Evolutionary conservation across 148 eudicot species (phyloP).

Genomic region (Agrostemma githago): DNA sequence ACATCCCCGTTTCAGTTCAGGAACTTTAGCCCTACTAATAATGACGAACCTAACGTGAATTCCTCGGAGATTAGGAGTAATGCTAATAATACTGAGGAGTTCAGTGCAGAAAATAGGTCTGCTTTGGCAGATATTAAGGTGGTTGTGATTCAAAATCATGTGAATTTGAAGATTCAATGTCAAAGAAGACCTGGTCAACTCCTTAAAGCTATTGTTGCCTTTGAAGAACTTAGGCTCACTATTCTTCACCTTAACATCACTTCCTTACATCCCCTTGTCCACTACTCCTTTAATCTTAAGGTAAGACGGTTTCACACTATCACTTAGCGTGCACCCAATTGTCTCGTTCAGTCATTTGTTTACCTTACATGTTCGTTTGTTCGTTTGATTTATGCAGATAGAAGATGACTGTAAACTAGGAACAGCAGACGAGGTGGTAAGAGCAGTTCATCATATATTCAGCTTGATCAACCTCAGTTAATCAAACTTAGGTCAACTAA

Average conservation of each 20-base stretch:
- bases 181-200: constrained; percentile 43
- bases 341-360: too few species aligned
- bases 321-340: too few species aligned
- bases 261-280: constrained; percentile 33
- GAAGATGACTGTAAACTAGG: constrained; percentile 49
- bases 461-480: constrained; percentile 32
- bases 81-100: constrained; percentile 22
- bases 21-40: constrained; percentile 13
- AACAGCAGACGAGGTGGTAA: constrained; percentile 46
- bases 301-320: not conserved
- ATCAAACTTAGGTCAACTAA: constrained; percentile 14
- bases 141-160: constrained; percentile 51
- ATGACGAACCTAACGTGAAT: constrained; percentile 17
- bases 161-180: constrained; percentile 42
- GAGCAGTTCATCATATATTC: constrained; percentile 47
- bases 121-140: constrained; percentile 34
- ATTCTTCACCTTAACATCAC: constrained; percentile 54
- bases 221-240: constrained; percentile 46
- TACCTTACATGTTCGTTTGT: too few species aligned
- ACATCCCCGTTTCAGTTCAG: constrained; percentile 20
- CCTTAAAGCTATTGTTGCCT: constrained; percentile 38
- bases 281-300: constrained; percentile 57
- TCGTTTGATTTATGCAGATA: constrained; percentile 31
- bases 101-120: constrained; percentile 36
- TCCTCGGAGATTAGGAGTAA: not conserved